Evolutionary conservation across 2,329 filamentous ascomycete genomes (phyloP), one percentile per base, ranked within the genome.

Genomic region (Beauveria rudraprayagi): DNA sequence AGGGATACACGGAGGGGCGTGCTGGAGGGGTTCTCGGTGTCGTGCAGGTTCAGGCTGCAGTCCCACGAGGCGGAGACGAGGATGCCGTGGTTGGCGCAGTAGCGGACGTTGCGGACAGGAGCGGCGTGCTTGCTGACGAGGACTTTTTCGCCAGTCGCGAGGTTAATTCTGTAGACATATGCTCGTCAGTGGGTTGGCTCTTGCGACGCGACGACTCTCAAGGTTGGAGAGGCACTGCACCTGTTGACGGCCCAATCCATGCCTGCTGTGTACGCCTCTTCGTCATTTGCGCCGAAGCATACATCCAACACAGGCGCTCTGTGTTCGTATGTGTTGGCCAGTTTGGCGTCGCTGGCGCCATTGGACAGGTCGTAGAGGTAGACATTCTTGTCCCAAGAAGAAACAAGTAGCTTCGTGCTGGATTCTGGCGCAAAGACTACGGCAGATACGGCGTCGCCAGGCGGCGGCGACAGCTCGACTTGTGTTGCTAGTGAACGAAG

Each of bases 21-120:
- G 66, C 79, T 79, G 28, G 71, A 80, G 63, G 75, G 78, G 70
- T 76, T 76, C 67, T 72, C 77, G 53, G 87, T 78, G 69, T 88
- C 82, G 78, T 96, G 91, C 62, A 97, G 81, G 72, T 96, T 92
- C 50, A 99, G 81, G 7, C 90, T 96, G 64, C 83, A 86, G 74
- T 99, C 93, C 94, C 94, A 99, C 6, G 92, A 95, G 57, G 90
- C 90, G 60, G 92, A 96, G 66, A 97, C 81, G 62, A 99, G 83
- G 64, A 97, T 79, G 54, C 85, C 85, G 71, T 92, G 86, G 64
- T 89, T 80, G 63, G 81, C 80, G 74, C 87, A 92, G 78, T 92
- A 97, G 63, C 90, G 88, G 60, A 99, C 86, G 65, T 86, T 88
- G 70, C 92, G 90, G 60, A 92, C 94, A 59, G 91, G 88, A 6